phyloP scores from a whole-genome alignment of 1,284 basidiomycete species.

The Phellinidium pouzarii region DNA sequence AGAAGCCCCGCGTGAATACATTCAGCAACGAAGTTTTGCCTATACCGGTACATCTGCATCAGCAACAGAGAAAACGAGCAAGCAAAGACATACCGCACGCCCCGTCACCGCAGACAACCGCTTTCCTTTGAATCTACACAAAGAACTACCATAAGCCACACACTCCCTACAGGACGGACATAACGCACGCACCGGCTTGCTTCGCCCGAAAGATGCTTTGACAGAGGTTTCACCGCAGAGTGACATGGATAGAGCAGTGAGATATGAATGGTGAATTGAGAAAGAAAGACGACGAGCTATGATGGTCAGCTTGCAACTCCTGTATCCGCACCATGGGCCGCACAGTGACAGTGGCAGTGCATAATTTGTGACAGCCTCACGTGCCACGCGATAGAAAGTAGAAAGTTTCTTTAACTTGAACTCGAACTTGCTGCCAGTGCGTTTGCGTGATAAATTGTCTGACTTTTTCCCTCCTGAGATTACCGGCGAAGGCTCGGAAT shows the following conservation, averaged over 20 bases:
- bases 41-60: conserved; percentile 26
- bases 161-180: background rate
- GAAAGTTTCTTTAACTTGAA: no score
- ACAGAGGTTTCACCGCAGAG: conserved; percentile 26
- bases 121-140: conserved; percentile 56
- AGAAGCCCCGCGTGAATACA: conserved; percentile 82
- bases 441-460: no score
- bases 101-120: conserved; percentile 87
- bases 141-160: background rate
- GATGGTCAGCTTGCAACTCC: background rate
- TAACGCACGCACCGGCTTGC: conserved; percentile 23
- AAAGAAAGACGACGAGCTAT: background rate
- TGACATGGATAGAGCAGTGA: conserved; percentile 20
- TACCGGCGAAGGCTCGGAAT: no score
- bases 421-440: no score
- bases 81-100: conserved; percentile 69
- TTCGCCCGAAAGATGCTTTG: conserved; percentile 27
- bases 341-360: no score
- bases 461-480: no score
- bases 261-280: background rate
- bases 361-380: no score
- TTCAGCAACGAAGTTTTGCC: conserved; percentile 79
- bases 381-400: no score
- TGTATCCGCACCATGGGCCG: no score
- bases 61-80: conserved; percentile 21